Evolutionary conservation across 2,329 filamentous ascomycete genomes (phyloP).

Genomic region (Cladophialophora exuberans): DNA sequence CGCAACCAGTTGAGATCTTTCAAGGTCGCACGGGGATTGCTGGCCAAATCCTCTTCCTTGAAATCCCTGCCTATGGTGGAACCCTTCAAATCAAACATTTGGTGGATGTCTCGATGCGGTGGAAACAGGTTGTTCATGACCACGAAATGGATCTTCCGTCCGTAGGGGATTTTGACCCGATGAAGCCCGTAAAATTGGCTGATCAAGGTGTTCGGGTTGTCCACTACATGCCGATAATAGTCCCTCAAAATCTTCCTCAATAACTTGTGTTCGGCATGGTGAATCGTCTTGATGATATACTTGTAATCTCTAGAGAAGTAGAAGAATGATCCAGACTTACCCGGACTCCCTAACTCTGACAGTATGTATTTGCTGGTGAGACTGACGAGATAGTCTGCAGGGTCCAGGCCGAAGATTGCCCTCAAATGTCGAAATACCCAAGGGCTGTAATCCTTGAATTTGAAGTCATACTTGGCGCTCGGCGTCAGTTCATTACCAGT

Average conservation of each 20-base stretch:
- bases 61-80: constrained; percentile 94
- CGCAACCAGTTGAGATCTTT: constrained; percentile 98
- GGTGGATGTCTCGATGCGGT: constrained; percentile 94
- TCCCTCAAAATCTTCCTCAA: constrained; percentile 65
- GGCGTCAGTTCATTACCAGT: constrained; percentile 97
- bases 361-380: constrained; percentile 98
- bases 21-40: constrained; percentile 87
- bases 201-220: constrained; percentile 94
- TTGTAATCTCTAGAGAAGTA: constrained; percentile 99
- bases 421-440: constrained; percentile 97
- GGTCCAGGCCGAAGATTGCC: constrained; percentile 84
- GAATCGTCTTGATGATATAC: constrained; percentile 99
- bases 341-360: constrained; percentile 93
- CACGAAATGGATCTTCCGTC: constrained; percentile 97
- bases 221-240: constrained; percentile 88
- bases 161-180: constrained; percentile 96
- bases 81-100: constrained; percentile 95
- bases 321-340: constrained; percentile 98
- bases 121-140: constrained; percentile 99
- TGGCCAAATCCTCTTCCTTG: constrained; percentile 80
- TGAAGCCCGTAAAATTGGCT: constrained; percentile 98
- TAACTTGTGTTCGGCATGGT: constrained; percentile 74
- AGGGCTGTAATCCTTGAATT: constrained; percentile 99
- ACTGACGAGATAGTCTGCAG: constrained; percentile 97
- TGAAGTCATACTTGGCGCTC: constrained; percentile 99